Base-by-base conservation (phyloP, 495 filamentous ascomycete genomes). In the Daldinia decipiens region DNA sequence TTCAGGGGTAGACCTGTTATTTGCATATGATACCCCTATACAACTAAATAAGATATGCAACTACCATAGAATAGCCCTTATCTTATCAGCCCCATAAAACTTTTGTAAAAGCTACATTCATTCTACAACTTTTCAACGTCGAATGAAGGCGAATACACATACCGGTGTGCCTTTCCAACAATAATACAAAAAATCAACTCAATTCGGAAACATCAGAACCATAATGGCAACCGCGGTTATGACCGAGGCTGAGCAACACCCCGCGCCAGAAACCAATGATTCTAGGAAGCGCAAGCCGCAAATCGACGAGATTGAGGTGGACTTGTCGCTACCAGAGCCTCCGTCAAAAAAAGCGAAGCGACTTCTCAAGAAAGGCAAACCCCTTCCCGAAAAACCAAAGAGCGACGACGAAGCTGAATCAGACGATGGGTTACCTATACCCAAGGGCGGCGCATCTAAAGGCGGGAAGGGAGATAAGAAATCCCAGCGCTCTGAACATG, bases 321-420 rank as follows among this genome's bases (percentile, higher is more conserved):
- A 99, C 79, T 80, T 98, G 65, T 84, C 81, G 65, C 88, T 91
- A 51, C 94, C 95, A 5, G 93, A 98, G 76, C 95, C 95, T 12
- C 91, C 92, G 5, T 98, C 96, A 45, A 98, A 98, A 79, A 97
- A 95, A 80, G 90, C 90, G 61, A 82, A 91, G 66, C 91, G 93
- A 60, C 87, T 88, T 50, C 88, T 93, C 43, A 95, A 94, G 77
- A 96, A 93, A 81, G 87, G 87, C 68, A 90, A 90, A 73, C 78
- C 81, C 0, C 73, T 83, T 0, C 82, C 80, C 15, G 66, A 65
- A 50, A 86, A 78, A 65, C 79, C 70, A 45, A 79, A 70, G 11
- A 82, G 76, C 32, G 79, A 76, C 76, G 82, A 83, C 55, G 80
- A 82, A n/a, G 81, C 79, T 8, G 66, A 79, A 13, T 74, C 68